These are phyloP conservation scores for Vaccinium darrowii DNA, from an alignment of 148 eudicot genomes.

Conservation along the genomic window DNA sequence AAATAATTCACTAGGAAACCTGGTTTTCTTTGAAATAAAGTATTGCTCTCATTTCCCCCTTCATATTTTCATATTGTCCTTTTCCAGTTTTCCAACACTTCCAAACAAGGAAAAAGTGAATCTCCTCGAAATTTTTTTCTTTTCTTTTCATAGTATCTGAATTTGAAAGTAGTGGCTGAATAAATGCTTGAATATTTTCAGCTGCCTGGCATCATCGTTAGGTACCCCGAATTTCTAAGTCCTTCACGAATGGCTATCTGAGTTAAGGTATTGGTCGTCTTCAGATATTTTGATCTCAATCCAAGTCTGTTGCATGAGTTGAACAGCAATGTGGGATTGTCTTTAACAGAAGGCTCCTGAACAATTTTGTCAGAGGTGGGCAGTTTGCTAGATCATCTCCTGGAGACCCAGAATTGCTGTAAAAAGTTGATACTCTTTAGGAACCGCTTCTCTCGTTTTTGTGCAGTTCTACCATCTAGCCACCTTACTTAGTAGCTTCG, in stretches of 20 bases:
- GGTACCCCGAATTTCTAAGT: background rate
- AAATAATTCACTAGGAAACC: background rate
- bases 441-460: background rate
- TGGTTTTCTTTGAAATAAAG: background rate
- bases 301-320: background rate
- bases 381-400: background rate
- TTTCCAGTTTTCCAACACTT: background rate
- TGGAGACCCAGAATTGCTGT: background rate
- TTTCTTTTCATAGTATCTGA: background rate
- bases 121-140: background rate
- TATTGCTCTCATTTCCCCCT: background rate
- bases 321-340: background rate
- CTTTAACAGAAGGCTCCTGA: background rate
- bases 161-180: background rate
- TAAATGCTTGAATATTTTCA: background rate
- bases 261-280: background rate
- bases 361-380: background rate
- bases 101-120: background rate
- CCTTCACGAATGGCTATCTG: background rate
- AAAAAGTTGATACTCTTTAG: background rate
- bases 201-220: background rate
- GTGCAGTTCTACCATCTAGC: background rate
- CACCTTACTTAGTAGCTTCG: background rate
- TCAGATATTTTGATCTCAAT: background rate
- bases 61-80: background rate